Evolutionary conservation across 257 asterid species (phyloP), one percentile per base, ranked within the genome.

Genomic region (Misopates orontium): DNA sequence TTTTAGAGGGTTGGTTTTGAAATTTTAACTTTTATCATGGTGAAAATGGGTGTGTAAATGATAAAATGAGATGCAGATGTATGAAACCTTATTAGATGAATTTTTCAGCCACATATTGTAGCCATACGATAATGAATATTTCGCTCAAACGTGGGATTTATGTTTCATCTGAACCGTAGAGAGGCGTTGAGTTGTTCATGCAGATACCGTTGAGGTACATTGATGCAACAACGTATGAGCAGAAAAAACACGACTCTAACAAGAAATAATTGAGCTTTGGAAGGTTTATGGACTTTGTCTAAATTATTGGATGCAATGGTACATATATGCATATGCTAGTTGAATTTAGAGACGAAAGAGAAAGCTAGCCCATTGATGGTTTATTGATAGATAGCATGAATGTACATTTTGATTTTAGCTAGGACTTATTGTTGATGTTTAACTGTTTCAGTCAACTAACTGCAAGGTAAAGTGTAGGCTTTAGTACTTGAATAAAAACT

Each of bases 1-100:
- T 72, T 72, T 69, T 17, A 16, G 49, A 53, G 36, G 67, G 22
- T 49, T 49, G 19, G 13, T 17, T 49, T 13, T 56, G 31, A 21
- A 70, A 57, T 45, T 60, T 42, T 17, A 16, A 22, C 39, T 70
- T 58, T 39, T 47, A 18, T 13, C 36, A 14, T 17, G 50, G 44
- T 44, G 25, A 18, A 28, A 28, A n/a, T n/a, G n/a, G n/a, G n/a
- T n/a, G n/a, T n/a, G n/a, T n/a, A n/a, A n/a, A 52, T 50, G 24
- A 24, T 24, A 22, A 31, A 56, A 19, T 25, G 56, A 22, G 53
- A 23, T 17, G 17, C 21, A 23, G 25, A 3, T 4, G 13, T 24
- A 56, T 10, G 23, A 40, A n/a, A 40, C 28, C 0, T 9, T 4
- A 25, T 62, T 62, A 20, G 6, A 28, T 28, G 36, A 28, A 6